phyloP scores from a whole-genome alignment of 140 eudicot genomes.

The Eryngium alpinum region DNA sequence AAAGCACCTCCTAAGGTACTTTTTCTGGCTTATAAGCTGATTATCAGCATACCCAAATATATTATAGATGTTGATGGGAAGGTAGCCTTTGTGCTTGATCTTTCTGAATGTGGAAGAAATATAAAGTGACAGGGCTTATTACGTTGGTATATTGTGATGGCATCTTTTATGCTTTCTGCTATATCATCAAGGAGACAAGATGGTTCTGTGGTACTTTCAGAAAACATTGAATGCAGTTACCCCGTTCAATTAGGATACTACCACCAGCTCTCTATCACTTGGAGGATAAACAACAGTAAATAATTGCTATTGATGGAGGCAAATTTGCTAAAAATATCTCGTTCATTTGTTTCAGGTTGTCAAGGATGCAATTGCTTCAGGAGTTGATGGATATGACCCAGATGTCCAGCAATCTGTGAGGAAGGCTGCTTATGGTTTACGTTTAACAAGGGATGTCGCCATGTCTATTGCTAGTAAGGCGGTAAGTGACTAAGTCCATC shows the following conservation, averaged over 20 bases:
- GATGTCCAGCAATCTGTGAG: conserved; percentile 66
- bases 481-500: conserved; percentile 38
- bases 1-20: too few species aligned
- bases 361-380: conserved; percentile 73
- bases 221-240: too few species aligned
- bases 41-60: too few species aligned
- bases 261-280: too few species aligned
- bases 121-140: too few species aligned
- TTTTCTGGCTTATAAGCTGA: too few species aligned
- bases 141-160: neutral
- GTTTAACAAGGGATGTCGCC: conserved; percentile 81
- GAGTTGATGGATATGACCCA: conserved; percentile 80
- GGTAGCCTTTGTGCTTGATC: neutral
- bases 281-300: too few species aligned
- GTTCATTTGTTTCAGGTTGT: conserved; percentile 53
- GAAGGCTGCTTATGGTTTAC: conserved; percentile 97
- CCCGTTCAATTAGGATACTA: neutral
- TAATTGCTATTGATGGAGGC: too few species aligned
- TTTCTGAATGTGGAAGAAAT: neutral
- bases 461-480: conserved; percentile 94
- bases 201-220: neutral
- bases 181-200: neutral
- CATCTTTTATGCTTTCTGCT: neutral
- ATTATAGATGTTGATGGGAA: neutral
- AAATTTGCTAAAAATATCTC: too few species aligned